A percentile compares a stretch with the other conserved stretches of the same genome.
phyloP scores from a whole-genome alignment of 75 land plant species.

The Pinus albicaulis region DNA sequence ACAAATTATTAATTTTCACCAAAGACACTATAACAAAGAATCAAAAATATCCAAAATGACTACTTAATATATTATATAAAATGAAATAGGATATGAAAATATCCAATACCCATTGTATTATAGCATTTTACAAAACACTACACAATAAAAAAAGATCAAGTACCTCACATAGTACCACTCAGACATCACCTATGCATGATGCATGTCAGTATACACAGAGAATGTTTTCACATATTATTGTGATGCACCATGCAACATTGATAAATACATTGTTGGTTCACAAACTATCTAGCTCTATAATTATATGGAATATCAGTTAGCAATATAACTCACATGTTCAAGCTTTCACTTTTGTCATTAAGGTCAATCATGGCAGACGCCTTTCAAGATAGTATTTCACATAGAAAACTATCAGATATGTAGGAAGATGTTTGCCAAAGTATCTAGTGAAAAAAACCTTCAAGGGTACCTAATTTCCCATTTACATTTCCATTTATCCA shows the following conservation, averaged over 20 bases:
- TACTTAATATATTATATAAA: not conserved
- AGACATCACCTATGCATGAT: too few relatives aligned
- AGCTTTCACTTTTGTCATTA: too few relatives aligned
- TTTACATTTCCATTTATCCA: constrained; percentile 90
- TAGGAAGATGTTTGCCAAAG: not conserved
- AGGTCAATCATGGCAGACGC: too few relatives aligned
- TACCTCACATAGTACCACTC: not conserved
- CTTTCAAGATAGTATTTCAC: not conserved
- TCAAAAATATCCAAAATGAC: not conserved
- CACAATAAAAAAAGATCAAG: not conserved
- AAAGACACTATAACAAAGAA: not conserved
- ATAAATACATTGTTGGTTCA: too few relatives aligned
- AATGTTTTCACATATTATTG: too few relatives aligned
- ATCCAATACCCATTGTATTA: not conserved
- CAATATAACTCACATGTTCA: too few relatives aligned
- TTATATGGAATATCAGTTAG: too few relatives aligned
- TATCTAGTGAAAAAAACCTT: constrained; percentile 80
- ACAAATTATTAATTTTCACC: not conserved
- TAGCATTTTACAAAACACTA: not conserved
- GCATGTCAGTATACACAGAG: too few relatives aligned
- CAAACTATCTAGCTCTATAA: too few relatives aligned
- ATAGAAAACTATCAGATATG: not conserved
- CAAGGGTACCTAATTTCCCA: constrained; percentile 81
- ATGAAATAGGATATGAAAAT: not conserved
- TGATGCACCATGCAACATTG: too few relatives aligned